Base-by-base conservation (phyloP, 148 eudicot species). In the Dianthus caryophyllus region DNA sequence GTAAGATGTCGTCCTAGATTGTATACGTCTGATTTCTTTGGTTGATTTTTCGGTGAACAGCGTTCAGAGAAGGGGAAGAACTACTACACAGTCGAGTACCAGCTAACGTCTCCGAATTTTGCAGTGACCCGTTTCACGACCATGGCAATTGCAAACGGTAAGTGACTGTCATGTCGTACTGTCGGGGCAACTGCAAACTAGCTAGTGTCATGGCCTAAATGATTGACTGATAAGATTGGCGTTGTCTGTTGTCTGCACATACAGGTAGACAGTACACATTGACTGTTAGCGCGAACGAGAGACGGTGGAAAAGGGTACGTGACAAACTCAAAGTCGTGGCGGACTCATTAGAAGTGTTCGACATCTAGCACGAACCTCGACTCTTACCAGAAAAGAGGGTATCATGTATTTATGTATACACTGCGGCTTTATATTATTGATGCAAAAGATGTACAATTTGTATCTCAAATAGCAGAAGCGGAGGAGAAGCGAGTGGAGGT, bases 91-190 rank as follows among this genome's bases (percentile, higher is more conserved):
- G 83, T 88, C 31, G 96, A 91, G 81, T 91, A 83, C 64, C 66
- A 72, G 62, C 93, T 88, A 14, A 82, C 90, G 0, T 87, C 92
- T 69, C 84, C 73, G 41, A 91, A 88, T 67, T 88, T 91, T 44
- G 71, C 96, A 1, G 83, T 94, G 30, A 71, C 84, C 60, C 93
- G 84, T 52, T 91, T 91, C 72, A 87, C 93, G 17, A 88, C 93
- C 50, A 75, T 87, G 67, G 93, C 96, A 43, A 87, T 91, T 77
- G 97, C 83, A 64, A 91, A 91, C 66, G 96, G 97, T 91, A 83
- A 74, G 74, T 9, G 17, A 61, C 0, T 36, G 27, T 1, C 50
- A 24, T 24, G 31, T 11, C 15, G 6, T n/a, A 36, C 52, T 63
- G 12, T 20, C 25, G n/a, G n/a, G n/a, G n/a, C 16, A n/a, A 25